Percentiles rank a stretch among this genome's conserved stretches.
Conservation (phyloP, 176 grass and related monocot genomes). For the Saccharum spontaneum region DNA sequence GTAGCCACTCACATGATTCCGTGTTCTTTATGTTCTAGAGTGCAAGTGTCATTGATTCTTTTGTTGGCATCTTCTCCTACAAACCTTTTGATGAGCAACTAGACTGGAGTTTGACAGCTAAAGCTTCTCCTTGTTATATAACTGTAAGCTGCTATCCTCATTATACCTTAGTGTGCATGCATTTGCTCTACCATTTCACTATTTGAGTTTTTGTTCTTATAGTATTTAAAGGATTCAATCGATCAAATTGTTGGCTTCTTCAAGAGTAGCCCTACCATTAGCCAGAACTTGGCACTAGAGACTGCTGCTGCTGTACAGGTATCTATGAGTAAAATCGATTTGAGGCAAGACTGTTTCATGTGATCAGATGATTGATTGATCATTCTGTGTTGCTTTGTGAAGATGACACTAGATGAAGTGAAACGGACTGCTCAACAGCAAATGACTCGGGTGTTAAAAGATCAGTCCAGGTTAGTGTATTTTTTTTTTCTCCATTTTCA, state of each 20-base stretch:
- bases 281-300: slow-evolving; percentile 84
- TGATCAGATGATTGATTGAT: slow-evolving; percentile 32
- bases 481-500: not conserved
- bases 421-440: slow-evolving; percentile 94
- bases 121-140: slow-evolving; percentile 94
- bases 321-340: slow-evolving; percentile 33
- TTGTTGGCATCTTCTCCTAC: slow-evolving; percentile 85
- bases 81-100: slow-evolving; percentile 86
- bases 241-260: slow-evolving; percentile 89
- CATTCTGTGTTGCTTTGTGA: slow-evolving; percentile 29
- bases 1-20: not conserved
- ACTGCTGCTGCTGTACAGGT: slow-evolving; percentile 97
- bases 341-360: slow-evolving; percentile 22
- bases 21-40: slow-evolving; percentile 53
- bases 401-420: slow-evolving; percentile 98
- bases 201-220: slow-evolving; percentile 36
- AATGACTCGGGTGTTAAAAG: slow-evolving; percentile 79
- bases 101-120: slow-evolving; percentile 96
- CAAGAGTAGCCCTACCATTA: slow-evolving; percentile 86
- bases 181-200: slow-evolving; percentile 14
- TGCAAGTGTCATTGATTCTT: slow-evolving; percentile 70
- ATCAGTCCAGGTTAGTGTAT: slow-evolving; percentile 71
- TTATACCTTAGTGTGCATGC: slow-evolving; percentile 8
- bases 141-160: slow-evolving; percentile 67
- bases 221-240: slow-evolving; percentile 92